phyloP scores from a whole-genome alignment of 768 basidiomycete genomes.

The Suillus subaureus region DNA sequence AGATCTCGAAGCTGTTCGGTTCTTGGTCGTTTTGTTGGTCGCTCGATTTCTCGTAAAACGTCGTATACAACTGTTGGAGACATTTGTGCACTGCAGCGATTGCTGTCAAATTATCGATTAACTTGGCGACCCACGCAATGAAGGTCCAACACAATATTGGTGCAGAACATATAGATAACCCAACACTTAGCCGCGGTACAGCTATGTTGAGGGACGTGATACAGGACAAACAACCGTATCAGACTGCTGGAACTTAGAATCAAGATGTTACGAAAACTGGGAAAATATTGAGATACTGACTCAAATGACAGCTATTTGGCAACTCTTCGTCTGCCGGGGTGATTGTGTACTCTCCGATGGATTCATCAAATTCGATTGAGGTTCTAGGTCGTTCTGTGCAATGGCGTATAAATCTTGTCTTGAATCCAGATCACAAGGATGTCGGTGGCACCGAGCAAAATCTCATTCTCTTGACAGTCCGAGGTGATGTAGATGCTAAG shows the following conservation, averaged over 20 bases:
- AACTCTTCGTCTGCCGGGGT: background rate
- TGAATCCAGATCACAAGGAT: background rate
- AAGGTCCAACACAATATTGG: background rate
- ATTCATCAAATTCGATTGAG: background rate
- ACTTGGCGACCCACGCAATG: background rate
- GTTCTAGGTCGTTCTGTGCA: background rate
- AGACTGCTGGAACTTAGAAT: background rate
- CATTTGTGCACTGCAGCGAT: background rate
- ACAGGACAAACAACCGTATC: background rate
- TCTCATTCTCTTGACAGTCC: background rate
- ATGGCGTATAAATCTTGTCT: background rate
- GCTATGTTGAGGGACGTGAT: background rate
- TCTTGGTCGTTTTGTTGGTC: background rate
- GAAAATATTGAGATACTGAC: background rate
- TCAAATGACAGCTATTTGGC: background rate
- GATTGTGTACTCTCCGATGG: background rate
- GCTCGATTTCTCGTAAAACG: conserved; percentile 43
- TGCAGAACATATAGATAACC: background rate
- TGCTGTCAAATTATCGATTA: background rate
- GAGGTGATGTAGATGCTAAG: conserved; percentile 3
- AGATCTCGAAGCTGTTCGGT: background rate
- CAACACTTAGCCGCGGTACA: background rate
- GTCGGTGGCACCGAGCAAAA: background rate
- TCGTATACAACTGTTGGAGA: conserved; percentile 51
- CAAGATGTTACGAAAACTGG: background rate